Evolutionary conservation across 495 filamentous ascomycete species (phyloP), one percentile per base, ranked within the genome.

Genomic region (Aspergillus baeticus): DNA sequence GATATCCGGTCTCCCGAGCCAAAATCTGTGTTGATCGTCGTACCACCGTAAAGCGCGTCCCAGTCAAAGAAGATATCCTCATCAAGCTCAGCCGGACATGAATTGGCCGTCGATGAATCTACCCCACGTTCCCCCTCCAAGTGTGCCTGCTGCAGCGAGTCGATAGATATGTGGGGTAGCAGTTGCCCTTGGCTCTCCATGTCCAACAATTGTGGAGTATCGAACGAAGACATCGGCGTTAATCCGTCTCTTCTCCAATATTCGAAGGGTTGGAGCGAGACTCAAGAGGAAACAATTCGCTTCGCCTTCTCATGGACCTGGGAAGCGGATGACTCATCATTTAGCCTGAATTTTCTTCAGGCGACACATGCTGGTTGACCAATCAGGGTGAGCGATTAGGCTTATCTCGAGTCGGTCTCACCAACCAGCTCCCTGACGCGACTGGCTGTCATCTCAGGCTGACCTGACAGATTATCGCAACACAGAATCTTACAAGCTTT

Each of bases 21-120:
- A 31, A 14, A 11, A 17, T 8, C 21, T 8, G 21, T 3, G 41
- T 29, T 20, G 8, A 26, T 23, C 5, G 34, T 22, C 22, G 50
- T 35, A 10, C 26, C 17, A 29, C 45, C 29, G 38, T 49, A 57
- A 8, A 57, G 17, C 2, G 54, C 54, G 29, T 57, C 54, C 54
- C 54, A 57, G 26, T 57, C 45, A 13, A 57, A 57, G 26, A 57
- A 57, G 6, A 43, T 35, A 18, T 57, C 54, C 23, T 50, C 54
- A 14, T 56, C 54, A 2, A n/a, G 15, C 14, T 49, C 54, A 8
- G 10, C 26, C 17, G 45, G 23, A 22, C 15, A 42, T 5, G 15
- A 23, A 33, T 29, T 14, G 13, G 35, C 37, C 43, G 15, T 29
- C 26, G 35, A 26, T 44, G 35, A 18, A 36, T 37, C 29, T 42